phyloP scores from a whole-genome alignment of 441 rosid species.

The Adansonia rubrostipa region DNA sequence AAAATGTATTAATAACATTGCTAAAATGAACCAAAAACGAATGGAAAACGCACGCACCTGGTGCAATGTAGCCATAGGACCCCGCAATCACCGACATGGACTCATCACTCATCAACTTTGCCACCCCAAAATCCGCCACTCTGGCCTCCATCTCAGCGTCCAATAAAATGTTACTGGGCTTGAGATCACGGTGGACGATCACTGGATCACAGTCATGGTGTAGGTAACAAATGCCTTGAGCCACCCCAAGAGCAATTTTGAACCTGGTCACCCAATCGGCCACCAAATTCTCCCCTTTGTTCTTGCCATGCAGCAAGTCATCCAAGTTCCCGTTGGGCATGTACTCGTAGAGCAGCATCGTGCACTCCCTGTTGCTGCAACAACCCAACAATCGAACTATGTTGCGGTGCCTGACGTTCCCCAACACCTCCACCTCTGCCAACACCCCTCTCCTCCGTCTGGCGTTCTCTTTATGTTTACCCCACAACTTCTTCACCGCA shows the following conservation, averaged over 20 bases:
- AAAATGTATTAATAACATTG: no score
- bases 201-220: constrained; percentile 98
- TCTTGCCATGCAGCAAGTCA: constrained; percentile 74
- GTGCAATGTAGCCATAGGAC: constrained; percentile 97
- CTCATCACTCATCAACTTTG: constrained; percentile 79
- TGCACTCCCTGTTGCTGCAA: constrained; percentile 84
- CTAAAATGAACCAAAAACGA: constrained; percentile 2
- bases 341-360: constrained; percentile 92
- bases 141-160: constrained; percentile 95
- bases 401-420: constrained; percentile 86
- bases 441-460: constrained; percentile 73
- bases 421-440: constrained; percentile 90
- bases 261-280: constrained; percentile 85
- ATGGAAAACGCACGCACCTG: constrained; percentile 75
- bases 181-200: constrained; percentile 89
- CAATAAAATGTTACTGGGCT: constrained; percentile 85
- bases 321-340: constrained; percentile 94
- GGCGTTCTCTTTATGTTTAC: constrained; percentile 68
- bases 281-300: constrained; percentile 61
- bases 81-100: constrained; percentile 99
- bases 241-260: constrained; percentile 86
- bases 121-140: constrained; percentile 97
- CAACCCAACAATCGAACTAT: constrained; percentile 91
- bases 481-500: constrained; percentile 95
- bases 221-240: constrained; percentile 96